Conservation (phyloP, 2,329 filamentous ascomycete genomes). For the Xylariaceae sp. region DNA sequence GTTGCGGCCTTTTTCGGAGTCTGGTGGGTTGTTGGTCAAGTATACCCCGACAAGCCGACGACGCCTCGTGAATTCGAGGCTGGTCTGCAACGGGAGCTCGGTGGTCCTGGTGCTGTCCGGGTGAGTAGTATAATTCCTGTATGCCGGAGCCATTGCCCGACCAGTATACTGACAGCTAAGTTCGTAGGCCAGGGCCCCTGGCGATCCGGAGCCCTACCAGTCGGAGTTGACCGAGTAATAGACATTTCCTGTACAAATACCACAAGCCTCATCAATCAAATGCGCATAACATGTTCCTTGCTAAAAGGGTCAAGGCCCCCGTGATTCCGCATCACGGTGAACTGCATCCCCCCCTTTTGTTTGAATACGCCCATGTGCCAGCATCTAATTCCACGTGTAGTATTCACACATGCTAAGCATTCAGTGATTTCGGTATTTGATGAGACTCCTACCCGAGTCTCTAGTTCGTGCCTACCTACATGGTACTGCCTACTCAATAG, state of each 20-base stretch:
- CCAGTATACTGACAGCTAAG: conserved; percentile 4
- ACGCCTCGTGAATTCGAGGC: conserved; percentile 66
- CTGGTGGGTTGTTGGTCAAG: conserved; percentile 60
- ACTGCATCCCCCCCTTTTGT: conserved; percentile 11
- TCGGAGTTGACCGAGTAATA: conserved; percentile 25
- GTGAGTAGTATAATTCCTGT: conserved; percentile 44
- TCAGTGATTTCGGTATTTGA: neutral
- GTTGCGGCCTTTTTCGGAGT: conserved; percentile 58
- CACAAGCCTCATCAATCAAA: conserved; percentile 7
- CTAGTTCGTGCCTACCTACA: too few species aligned
- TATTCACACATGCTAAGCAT: neutral
- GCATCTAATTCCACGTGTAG: neutral
- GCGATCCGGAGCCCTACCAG: conserved; percentile 49
- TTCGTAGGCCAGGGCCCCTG: conserved; percentile 48
- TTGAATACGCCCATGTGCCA: neutral
- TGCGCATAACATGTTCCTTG: neutral
- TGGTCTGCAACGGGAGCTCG: conserved; percentile 69
- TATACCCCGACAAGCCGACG: conserved; percentile 67
- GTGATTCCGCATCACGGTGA: conserved; percentile 4
- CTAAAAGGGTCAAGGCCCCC: neutral
- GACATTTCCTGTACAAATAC: conserved; percentile 16
- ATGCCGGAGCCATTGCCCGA: neutral
- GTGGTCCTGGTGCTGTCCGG: conserved; percentile 60
- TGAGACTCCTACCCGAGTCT: neutral
- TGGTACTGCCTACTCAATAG: too few species aligned